Base-by-base conservation (phyloP, 768 basidiomycete genomes). In the Boletus tomentosulus region DNA sequence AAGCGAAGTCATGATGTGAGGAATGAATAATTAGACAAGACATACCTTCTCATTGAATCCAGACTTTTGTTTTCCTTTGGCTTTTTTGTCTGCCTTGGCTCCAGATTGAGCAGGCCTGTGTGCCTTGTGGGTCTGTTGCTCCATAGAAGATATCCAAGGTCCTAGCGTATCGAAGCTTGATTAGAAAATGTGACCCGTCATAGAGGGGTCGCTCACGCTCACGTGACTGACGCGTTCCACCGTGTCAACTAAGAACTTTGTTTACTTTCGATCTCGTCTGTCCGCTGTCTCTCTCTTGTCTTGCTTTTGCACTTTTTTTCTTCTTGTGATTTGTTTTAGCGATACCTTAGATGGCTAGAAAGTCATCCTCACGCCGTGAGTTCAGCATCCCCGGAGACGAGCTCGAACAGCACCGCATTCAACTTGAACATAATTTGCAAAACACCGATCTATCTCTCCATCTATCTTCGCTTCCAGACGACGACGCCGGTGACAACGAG, bases 11-110 rank as follows among this genome's bases (percentile, higher is more conserved):
- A 24, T 43, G 37, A 49, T 7, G 19, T 51, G 31, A 11, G 12
- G 6, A 44, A 34, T 8, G 19, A 8, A 2, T 22, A 1, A 22
- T 43, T 1, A 19, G 33, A 24, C 22, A 28, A 8, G 15, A 44
- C 59, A 6, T 53, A 88, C 95, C 78, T 97, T 98, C 72, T 93
- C 92, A 66, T 98, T 98, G 74, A 86, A 89, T 6, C 85, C 86
- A 50, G 86, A 78, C 41, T 85, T 84, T 41, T 86, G 80, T 68
- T 85, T 82, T 53, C 71, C 80, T 62, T 90, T 85, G 15, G 79
- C 79, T 66, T 87, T 92, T 73, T 93, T 93, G 55, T 85, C 88
- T 1, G 80, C 81, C 62, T 90, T 91, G 43, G 68, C 71, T 13
- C 90, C 86, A 12, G 86, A 82, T 64, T 82, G 83, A 19, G 89